Evolutionary conservation across 768 basidiomycete genomes (phyloP).

Genomic region (Trametes coccinea): DNA sequence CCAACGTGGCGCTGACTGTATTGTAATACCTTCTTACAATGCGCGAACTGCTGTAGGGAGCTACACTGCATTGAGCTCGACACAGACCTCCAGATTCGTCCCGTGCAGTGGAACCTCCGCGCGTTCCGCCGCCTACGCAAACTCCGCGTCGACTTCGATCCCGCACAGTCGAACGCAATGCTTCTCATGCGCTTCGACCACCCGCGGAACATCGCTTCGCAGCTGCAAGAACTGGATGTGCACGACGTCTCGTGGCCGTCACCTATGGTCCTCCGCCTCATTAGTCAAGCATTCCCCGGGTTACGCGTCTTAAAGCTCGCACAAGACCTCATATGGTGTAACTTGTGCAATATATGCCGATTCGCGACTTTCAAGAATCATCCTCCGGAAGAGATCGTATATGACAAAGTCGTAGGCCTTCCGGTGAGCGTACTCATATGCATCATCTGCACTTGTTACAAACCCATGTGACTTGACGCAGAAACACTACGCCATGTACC

Average conservation of each 20-base stretch:
- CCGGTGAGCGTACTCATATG: slow-evolving; percentile 8
- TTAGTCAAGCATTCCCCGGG: slow-evolving; percentile 10
- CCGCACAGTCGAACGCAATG: slow-evolving; percentile 12
- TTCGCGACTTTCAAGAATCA: slow-evolving; percentile 17
- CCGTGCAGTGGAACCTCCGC: slow-evolving; percentile 13
- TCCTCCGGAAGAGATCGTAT: slow-evolving; percentile 16
- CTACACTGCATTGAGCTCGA: slow-evolving; percentile 18
- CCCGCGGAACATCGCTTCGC: slow-evolving; percentile 11
- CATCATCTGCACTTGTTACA: background rate
- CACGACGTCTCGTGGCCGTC: slow-evolving; percentile 20
- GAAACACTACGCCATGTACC: slow-evolving; percentile 8
- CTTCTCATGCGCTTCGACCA: slow-evolving; percentile 21
- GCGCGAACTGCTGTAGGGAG: background rate
- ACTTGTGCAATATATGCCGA: slow-evolving; percentile 21
- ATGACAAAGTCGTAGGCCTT: slow-evolving; percentile 19
- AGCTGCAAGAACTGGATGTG: slow-evolving; percentile 16
- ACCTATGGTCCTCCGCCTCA: slow-evolving; percentile 7
- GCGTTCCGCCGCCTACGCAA: slow-evolving; percentile 14
- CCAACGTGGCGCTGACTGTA: too few relatives aligned
- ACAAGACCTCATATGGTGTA: slow-evolving; percentile 20
- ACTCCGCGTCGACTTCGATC: slow-evolving; percentile 20
- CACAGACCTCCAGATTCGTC: slow-evolving; percentile 1
- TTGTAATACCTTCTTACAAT: background rate
- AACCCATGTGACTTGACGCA: background rate
- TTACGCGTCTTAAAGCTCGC: slow-evolving; percentile 15